A percentile compares a stretch with the other conserved stretches of the same genome.
These are phyloP conservation scores for Cadophora malorum DNA, from an alignment of 2,329 filamentous ascomycete species.

Conservation along the genomic window DNA sequence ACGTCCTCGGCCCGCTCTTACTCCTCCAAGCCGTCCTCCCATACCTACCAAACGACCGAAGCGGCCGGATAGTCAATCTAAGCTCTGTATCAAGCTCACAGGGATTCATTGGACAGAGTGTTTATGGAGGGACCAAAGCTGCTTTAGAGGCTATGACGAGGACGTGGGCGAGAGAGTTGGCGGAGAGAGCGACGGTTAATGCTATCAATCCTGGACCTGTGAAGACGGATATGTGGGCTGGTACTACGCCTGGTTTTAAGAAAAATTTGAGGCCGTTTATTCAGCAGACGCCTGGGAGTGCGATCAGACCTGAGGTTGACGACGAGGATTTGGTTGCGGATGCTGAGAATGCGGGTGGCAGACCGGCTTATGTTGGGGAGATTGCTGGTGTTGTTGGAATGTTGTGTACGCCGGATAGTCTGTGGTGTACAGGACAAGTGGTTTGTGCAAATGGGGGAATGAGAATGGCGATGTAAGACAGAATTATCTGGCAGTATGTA, in stretches of 20 bases:
- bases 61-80: conserved; percentile 67
- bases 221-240: conserved; percentile 69
- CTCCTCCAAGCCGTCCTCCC: conserved; percentile 75
- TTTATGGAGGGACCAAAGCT: conserved; percentile 72
- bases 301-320: conserved; percentile 66
- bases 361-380: conserved; percentile 71
- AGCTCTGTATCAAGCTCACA: conserved; percentile 63
- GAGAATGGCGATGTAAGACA: conserved; percentile 29
- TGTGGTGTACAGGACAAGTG: conserved; percentile 80
- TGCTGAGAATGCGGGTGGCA: conserved; percentile 59
- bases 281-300: conserved; percentile 68
- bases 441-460: conserved; percentile 79
- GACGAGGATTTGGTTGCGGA: conserved; percentile 65
- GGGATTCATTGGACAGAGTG: conserved; percentile 63
- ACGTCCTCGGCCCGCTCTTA: conserved; percentile 81
- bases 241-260: conserved; percentile 63
- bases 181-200: conserved; percentile 68
- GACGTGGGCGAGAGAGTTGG: conserved; percentile 68
- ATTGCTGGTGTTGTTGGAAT: conserved; percentile 79
- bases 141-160: conserved; percentile 73
- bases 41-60: conserved; percentile 72
- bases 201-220: conserved; percentile 71
- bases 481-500: neutral
- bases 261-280: conserved; percentile 64
- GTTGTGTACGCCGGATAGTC: conserved; percentile 74